Evolutionary conservation across 2,329 filamentous ascomycete genomes (phyloP).

Genomic region (Neonectria ditissima): DNA sequence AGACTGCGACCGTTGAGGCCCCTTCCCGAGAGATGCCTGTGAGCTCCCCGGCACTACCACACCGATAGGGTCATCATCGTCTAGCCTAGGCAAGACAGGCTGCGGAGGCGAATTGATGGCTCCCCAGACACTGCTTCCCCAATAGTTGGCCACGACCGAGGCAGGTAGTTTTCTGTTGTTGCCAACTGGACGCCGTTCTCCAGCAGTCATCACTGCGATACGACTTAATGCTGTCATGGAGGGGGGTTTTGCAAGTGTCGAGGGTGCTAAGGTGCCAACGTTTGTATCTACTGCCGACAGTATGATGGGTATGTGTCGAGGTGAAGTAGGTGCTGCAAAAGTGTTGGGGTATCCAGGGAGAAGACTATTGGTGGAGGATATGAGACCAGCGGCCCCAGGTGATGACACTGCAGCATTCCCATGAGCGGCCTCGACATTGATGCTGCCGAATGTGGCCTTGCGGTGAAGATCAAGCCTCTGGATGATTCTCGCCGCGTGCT

Average conservation of each 20-base stretch:
- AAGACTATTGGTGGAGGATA: slow-evolving; percentile 85
- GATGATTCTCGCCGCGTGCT: slow-evolving; percentile 89
- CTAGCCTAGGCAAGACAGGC: slow-evolving; percentile 48
- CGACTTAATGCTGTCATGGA: slow-evolving; percentile 88
- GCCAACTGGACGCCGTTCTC: slow-evolving; percentile 78
- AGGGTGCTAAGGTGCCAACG: slow-evolving; percentile 78
- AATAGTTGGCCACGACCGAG: slow-evolving; percentile 91
- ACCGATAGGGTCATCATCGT: slow-evolving; percentile 57
- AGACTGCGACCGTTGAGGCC: slow-evolving; percentile 47
- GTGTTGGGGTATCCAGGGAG: slow-evolving; percentile 69
- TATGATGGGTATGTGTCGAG: slow-evolving; percentile 47
- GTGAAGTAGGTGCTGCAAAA: slow-evolving; percentile 44
- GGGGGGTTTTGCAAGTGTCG: slow-evolving; percentile 85
- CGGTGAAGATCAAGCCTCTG: slow-evolving; percentile 92
- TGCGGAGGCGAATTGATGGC: slow-evolving; percentile 44
- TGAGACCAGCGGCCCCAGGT: slow-evolving; percentile 84
- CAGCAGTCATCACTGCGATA: slow-evolving; percentile 82
- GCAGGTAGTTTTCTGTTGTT: slow-evolving; percentile 80
- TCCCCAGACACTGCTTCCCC: slow-evolving; percentile 87
- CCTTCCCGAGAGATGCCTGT: slow-evolving; percentile 45
- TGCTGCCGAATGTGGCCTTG: slow-evolving; percentile 72
- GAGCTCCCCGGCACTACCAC: slow-evolving; percentile 52
- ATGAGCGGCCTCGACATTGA: slow-evolving; percentile 53
- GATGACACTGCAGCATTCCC: slow-evolving; percentile 55
- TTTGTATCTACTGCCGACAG: slow-evolving; percentile 58